Percentiles rank a stretch among this genome's conserved stretches.
phyloP scores from a whole-genome alignment of 495 filamentous ascomycete species.

The Penicillium malachiteum region DNA sequence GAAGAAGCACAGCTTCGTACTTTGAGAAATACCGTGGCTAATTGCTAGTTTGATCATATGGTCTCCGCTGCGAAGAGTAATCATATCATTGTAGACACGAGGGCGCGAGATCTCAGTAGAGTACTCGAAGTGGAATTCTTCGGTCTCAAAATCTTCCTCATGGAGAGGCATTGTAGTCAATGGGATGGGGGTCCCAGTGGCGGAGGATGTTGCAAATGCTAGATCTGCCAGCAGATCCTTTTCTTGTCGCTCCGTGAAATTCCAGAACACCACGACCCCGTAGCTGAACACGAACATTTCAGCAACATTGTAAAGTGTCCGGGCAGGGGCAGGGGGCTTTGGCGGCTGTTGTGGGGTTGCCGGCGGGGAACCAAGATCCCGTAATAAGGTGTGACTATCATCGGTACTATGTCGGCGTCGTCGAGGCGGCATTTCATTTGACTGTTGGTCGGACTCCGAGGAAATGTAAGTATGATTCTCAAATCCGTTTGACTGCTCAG shows the following conservation, averaged over 20 bases:
- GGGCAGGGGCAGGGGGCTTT: constrained; percentile 34
- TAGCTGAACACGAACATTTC: constrained; percentile 99
- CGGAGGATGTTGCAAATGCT: constrained; percentile 73
- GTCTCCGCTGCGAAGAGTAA: constrained; percentile 88
- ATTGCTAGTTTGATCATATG: constrained; percentile 99
- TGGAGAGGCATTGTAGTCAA: constrained; percentile 69
- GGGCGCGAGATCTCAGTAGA: constrained; percentile 78
- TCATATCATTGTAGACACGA: constrained; percentile 98
- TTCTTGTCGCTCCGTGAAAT: constrained; percentile 92
- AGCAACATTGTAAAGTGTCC: constrained; percentile 71
- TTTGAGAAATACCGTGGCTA: constrained; percentile 94
- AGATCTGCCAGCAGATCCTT: constrained; percentile 95
- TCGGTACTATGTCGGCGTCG: constrained; percentile 30
- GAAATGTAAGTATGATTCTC: constrained; percentile 2
- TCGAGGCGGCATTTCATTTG: constrained; percentile 14
- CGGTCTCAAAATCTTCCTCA: constrained; percentile 91
- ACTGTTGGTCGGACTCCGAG: constrained; percentile 2
- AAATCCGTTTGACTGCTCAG: not conserved
- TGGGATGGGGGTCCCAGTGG: constrained; percentile 50
- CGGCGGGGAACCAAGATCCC: constrained; percentile 19
- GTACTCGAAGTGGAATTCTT: constrained; percentile 99
- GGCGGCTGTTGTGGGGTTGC: constrained; percentile 15
- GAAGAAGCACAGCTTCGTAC: constrained; percentile 94
- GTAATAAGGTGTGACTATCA: constrained; percentile 19
- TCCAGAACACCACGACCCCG: constrained; percentile 98